Evolutionary conservation across 208 protist species (phyloP).

Genomic region (Acanthamoeba healyi): DNA sequence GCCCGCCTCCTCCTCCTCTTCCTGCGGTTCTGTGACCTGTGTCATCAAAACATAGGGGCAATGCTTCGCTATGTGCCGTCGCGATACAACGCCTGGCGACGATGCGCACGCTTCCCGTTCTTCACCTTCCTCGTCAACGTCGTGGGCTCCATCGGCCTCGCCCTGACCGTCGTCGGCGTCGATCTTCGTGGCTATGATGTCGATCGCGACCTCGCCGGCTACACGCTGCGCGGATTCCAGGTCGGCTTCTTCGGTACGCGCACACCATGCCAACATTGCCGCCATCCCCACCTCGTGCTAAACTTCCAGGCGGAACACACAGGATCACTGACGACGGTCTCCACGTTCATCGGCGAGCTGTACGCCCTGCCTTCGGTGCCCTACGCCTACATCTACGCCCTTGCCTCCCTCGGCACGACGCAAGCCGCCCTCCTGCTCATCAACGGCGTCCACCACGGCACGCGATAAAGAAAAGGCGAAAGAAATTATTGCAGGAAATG

Average conservation of each 20-base stretch:
- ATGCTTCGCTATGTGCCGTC: conserved; percentile 34
- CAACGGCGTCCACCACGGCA: conserved; percentile 8
- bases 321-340: conserved; percentile 64
- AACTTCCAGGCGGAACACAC: background rate
- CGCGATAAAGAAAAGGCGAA: no score
- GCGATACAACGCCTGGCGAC: conserved; percentile 51
- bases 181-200: conserved; percentile 9
- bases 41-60: conserved; percentile 5
- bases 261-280: background rate
- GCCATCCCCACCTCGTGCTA: background rate
- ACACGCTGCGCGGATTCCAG: background rate
- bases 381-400: conserved; percentile 56
- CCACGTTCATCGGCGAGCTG: conserved; percentile 55
- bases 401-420: background rate
- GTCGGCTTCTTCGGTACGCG: conserved; percentile 62
- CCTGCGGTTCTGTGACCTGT: background rate
- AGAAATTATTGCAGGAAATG: background rate
- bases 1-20: background rate
- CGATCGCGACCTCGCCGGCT: background rate
- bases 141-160: conserved; percentile 31
- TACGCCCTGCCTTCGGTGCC: conserved; percentile 48
- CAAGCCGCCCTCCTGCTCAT: conserved; percentile 60
- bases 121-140: conserved; percentile 71
- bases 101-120: conserved; percentile 52
- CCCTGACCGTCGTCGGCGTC: conserved; percentile 14